Evolutionary conservation across 2,329 filamentous ascomycete species (phyloP).

Genomic region (Coniochaeta sp.): DNA sequence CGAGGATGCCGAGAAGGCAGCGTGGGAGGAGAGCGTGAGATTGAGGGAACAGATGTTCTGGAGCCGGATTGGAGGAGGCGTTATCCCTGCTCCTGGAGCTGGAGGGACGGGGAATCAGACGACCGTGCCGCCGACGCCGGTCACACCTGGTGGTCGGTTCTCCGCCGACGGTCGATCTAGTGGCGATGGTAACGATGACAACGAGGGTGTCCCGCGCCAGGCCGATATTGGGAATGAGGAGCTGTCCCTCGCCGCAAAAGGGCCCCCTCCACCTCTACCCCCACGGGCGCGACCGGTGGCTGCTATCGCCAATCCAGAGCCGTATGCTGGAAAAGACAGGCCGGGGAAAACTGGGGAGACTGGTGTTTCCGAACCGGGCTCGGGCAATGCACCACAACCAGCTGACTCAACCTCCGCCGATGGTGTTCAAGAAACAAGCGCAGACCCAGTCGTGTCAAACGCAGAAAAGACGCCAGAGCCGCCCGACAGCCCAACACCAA

Average conservation of each 20-base stretch:
- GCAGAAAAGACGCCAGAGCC: background rate
- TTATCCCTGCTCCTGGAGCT: slow-evolving; percentile 54
- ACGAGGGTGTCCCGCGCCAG: background rate
- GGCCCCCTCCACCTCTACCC: background rate
- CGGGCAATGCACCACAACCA: too few relatives aligned
- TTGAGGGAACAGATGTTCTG: slow-evolving; percentile 96
- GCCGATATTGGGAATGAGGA: background rate
- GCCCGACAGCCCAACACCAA: background rate
- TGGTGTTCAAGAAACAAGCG: too few relatives aligned
- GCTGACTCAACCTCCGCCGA: too few relatives aligned
- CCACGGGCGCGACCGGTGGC: background rate
- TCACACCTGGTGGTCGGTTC: background rate
- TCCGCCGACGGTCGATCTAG: background rate
- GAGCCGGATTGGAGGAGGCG: slow-evolving; percentile 85
- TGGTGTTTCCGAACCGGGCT: too few relatives aligned
- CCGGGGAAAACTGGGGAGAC: too few relatives aligned
- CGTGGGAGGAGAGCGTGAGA: slow-evolving; percentile 91
- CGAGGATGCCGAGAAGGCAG: slow-evolving; percentile 74
- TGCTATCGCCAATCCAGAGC: background rate
- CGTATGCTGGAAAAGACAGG: background rate
- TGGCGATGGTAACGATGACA: background rate
- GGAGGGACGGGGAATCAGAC: background rate
- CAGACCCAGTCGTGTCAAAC: too few relatives aligned
- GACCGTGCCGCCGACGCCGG: background rate
- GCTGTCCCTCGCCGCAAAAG: background rate